Evolutionary conservation across 2,329 filamentous ascomycete genomes (phyloP), one percentile per base, ranked within the genome.

Genomic region (Trichoderma endophyticum): DNA sequence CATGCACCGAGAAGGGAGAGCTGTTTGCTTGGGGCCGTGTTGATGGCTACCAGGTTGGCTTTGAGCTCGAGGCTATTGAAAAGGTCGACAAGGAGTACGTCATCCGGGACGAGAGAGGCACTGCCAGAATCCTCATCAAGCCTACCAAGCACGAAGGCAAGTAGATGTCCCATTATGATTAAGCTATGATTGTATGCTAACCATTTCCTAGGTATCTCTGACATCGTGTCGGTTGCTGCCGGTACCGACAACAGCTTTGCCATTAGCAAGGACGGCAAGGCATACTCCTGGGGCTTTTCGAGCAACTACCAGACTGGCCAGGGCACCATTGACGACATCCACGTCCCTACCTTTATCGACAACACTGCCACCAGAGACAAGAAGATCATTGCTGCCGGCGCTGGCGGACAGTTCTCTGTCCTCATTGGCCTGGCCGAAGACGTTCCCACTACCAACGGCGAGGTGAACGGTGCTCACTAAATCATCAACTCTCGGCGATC

Each of bases 391-490:
- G 93, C 87, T 82, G 93, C 92, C n/a, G 93, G 93, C 57, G 92
- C 92, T n/a, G 95, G 95, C 75, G 94, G 94, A 6, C 95, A 98
- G 79, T 98, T 90, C 80, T 92, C 90, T 1, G 82, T 93, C 28
- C 77, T 93, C n/a, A 85, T 86, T 11, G 86, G 86, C 68, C 78
- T 79, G 73, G 76, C 82, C 28, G 78, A 79, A 24, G 78, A 77
- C 11, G 74, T 61, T 1, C 76, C 77, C 63, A 74, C 75, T 71
- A 74, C 75, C 54, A 83, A 83, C 57, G 81, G 81, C 15, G 48
- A 71, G 32, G 57, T 59, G 21, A 73, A 73, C 30, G 71, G 71
- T 11, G 24, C 18, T 26, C 43, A 73, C 56, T 73, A 68, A 68
- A 24, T 24, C 39, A 51, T 30, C 48, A 56, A 54, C 28, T 54